phyloP scores from a whole-genome alignment of 192 early-diverging fungal species.

The Nowakowskiella sp. region DNA sequence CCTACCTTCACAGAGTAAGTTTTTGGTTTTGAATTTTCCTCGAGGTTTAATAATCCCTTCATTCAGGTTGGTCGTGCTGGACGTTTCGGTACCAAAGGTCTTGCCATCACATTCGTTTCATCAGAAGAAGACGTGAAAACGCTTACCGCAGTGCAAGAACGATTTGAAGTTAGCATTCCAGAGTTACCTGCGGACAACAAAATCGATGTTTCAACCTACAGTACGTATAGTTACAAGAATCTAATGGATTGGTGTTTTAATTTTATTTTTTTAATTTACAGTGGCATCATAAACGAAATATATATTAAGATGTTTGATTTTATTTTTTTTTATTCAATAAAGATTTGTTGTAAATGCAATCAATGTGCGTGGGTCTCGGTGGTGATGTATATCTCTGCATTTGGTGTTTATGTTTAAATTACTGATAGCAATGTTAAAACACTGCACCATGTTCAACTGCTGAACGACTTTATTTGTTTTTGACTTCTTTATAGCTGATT shows the following conservation, averaged over 20 bases:
- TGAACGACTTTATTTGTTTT: no score
- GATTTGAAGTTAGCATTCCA: constrained; percentile 92
- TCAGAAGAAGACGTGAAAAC: constrained; percentile 68
- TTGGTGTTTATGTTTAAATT: no score
- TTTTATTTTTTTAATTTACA: background rate
- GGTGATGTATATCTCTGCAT: no score
- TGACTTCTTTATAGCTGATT: no score
- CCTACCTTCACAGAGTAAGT: constrained; percentile 83
- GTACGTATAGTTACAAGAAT: constrained; percentile 26
- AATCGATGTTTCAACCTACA: constrained; percentile 79
- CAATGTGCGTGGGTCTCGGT: no score
- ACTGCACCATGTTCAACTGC: no score
- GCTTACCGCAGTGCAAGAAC: constrained; percentile 80
- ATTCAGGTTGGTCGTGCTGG: constrained; percentile 85
- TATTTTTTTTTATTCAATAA: no score
- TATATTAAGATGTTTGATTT: no score
- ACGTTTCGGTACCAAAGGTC: constrained; percentile 98
- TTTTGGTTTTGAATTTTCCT: background rate
- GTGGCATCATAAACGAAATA: no score
- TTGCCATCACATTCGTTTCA: constrained; percentile 91
- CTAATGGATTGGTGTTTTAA: background rate
- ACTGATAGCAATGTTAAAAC: no score
- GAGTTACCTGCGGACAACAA: constrained; percentile 64
- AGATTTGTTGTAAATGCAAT: no score
- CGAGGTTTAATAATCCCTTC: constrained; percentile 1